Evolutionary conservation across 164 flowering plant species (phyloP), one percentile per base, ranked within the genome.

Genomic region (Berberis thunbergii): DNA sequence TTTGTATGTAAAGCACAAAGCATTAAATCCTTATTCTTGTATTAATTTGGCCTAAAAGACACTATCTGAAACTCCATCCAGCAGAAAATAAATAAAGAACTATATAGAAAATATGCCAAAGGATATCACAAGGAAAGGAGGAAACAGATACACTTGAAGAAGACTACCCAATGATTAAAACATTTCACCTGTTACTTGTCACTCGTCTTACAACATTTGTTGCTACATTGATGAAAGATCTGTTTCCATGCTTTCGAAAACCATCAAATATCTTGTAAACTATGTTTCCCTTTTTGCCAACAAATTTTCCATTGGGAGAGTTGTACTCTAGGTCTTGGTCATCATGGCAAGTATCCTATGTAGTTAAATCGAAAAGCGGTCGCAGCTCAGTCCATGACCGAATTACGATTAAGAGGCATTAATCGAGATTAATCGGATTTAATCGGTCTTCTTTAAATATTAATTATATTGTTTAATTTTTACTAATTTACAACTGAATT

Each of bases 221-320:
- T 42, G 73, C 64, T 45, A 70, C 39, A 12, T 69, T 78, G 69
- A 69, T 64, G 59, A 69, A 70, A 2, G 75, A 65, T 43, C 58
- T 60, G 41, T 73, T 73, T 54, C 76, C 79, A 64, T 80, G 80
- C 71, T 73, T 72, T n/a, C 59, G 71, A 64, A 80, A 55, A 10
- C 72, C 72, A 73, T 77, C 67, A 7, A 79, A 56, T 9, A 76
- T 69, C 69, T 64, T 78, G 69, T 62, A 64, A 6, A 72, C 76
- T 43, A 64, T 70, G 62, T 64, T 79, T 42, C 49, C 46, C 64
- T 69, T 70, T 52, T 69, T 72, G 59, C 66, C 60, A 12, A 67
- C 63, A 49, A 13, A 50, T 62, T 67, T 54, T 38, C 61, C 77
- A 60, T 74, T 71, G 26, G 44, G 13, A 52, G 70, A 58, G 48